Evolutionary conservation across 805 yeast species (phyloP).

Genomic region (Yarrowia keelungensis): DNA sequence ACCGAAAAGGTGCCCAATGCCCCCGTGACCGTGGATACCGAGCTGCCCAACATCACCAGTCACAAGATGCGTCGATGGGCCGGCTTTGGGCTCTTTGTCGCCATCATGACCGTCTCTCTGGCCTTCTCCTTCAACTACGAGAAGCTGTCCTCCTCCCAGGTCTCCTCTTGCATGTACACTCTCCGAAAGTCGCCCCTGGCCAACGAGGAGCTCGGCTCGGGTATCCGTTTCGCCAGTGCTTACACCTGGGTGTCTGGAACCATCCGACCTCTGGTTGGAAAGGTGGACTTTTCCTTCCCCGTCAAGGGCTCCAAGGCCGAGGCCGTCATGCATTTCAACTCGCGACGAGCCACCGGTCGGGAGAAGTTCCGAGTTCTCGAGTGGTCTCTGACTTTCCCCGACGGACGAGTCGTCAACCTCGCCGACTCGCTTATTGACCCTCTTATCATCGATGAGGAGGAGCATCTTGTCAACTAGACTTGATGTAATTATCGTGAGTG

Average conservation of each 20-base stretch:
- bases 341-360: conserved; percentile 67
- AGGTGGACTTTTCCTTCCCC: conserved; percentile 72
- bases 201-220: conserved; percentile 69
- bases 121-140: conserved; percentile 88
- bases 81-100: conserved; percentile 63
- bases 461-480: conserved; percentile 31
- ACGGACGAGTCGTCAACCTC: conserved; percentile 55
- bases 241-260: conserved; percentile 92
- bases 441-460: conserved; percentile 47
- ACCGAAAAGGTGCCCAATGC: conserved; percentile 37
- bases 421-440: conserved; percentile 56
- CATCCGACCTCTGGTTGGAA: conserved; percentile 81
- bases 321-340: conserved; percentile 66
- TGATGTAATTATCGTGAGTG: too few species aligned
- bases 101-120: conserved; percentile 61
- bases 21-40: conserved; percentile 73
- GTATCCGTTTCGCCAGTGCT: conserved; percentile 72
- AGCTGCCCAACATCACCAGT: conserved; percentile 65
- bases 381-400: conserved; percentile 66
- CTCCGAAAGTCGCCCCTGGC: conserved; percentile 77
- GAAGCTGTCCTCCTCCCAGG: conserved; percentile 86
- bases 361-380: conserved; percentile 65
- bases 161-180: conserved; percentile 84
- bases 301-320: conserved; percentile 69
- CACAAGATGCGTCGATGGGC: conserved; percentile 59